Percentiles rank a stretch among this genome's conserved stretches.
Evolutionary conservation across 257 asterid species (phyloP).

Genomic region (Cinchona pubescens): DNA sequence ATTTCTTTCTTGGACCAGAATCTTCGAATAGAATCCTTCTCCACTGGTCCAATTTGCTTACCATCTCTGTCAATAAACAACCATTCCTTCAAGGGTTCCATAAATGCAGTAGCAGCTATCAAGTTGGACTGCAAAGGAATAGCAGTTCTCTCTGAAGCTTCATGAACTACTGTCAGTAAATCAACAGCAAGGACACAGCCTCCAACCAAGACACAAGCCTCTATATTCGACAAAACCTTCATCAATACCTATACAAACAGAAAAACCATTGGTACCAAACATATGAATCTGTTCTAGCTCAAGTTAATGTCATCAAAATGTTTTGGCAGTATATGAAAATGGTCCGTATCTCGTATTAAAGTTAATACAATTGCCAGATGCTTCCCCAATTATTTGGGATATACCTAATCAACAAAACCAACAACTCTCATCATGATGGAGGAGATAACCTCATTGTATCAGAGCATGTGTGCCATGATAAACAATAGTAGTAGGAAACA

Average conservation of each 20-base stretch:
- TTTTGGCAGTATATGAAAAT: not conserved
- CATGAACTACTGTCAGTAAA: constrained; percentile 81
- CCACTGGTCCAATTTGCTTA: constrained; percentile 83
- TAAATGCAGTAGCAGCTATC: constrained; percentile 96
- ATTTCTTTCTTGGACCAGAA: constrained; percentile 92
- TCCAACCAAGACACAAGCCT: constrained; percentile 96
- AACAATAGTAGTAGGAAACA: no score
- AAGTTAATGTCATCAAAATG: not conserved
- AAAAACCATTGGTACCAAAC: constrained; percentile 18
- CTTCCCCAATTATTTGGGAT: not conserved
- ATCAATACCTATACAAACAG: constrained; percentile 64
- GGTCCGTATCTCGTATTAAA: no score
- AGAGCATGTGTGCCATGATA: no score
- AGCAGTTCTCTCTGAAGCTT: constrained; percentile 96
- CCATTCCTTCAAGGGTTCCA: constrained; percentile 98
- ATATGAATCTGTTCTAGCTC: not conserved
- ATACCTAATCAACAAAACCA: no score
- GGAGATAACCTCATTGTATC: no score
- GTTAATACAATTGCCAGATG: not conserved
- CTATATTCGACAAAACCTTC: constrained; percentile 87
- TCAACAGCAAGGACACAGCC: constrained; percentile 99
- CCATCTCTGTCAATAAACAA: constrained; percentile 71
- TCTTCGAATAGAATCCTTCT: constrained; percentile 94
- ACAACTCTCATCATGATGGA: no score
- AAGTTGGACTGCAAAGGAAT: constrained; percentile 95